Conservation (phyloP, 2,329 filamentous ascomycete genomes). For the Gaeumannomyces sp. region DNA sequence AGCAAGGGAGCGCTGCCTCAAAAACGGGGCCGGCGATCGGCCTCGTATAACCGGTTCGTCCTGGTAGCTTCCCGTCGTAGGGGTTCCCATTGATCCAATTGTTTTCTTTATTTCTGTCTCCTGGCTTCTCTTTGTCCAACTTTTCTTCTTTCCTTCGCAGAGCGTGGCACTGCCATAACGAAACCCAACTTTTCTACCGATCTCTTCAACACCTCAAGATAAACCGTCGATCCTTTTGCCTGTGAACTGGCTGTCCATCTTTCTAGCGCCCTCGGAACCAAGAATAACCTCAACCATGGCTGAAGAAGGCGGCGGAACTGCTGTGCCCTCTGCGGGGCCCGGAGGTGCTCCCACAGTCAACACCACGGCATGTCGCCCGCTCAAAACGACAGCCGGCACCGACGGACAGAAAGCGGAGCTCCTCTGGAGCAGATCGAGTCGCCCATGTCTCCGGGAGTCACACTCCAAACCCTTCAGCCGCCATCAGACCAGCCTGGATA, state of each 20-base stretch:
- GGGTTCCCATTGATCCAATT: background rate
- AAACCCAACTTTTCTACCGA: background rate
- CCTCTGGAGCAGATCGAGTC: constrained; percentile 15
- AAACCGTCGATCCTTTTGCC: background rate
- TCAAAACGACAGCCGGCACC: background rate
- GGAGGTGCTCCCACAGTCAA: constrained; percentile 4
- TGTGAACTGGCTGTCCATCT: background rate
- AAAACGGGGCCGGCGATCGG: background rate
- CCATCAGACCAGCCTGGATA: constrained; percentile 28
- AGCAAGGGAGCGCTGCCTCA: background rate
- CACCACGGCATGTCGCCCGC: background rate
- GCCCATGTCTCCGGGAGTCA: constrained; percentile 21
- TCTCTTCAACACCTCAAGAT: background rate
- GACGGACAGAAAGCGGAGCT: background rate
- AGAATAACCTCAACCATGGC: constrained; percentile 8
- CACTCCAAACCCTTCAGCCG: constrained; percentile 24
- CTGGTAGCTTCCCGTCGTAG: background rate
- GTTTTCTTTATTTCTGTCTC: background rate
- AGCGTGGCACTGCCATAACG: background rate
- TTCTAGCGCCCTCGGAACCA: background rate
- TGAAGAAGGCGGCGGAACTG: constrained; percentile 9
- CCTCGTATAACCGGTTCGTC: background rate
- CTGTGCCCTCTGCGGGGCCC: constrained; percentile 1
- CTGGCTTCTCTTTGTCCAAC: background rate
- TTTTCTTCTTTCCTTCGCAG: background rate